Evolutionary conservation across 805 yeast genomes (phyloP), one percentile per base, ranked within the genome.

Genomic region (Jamesozyma jinghongensis): DNA sequence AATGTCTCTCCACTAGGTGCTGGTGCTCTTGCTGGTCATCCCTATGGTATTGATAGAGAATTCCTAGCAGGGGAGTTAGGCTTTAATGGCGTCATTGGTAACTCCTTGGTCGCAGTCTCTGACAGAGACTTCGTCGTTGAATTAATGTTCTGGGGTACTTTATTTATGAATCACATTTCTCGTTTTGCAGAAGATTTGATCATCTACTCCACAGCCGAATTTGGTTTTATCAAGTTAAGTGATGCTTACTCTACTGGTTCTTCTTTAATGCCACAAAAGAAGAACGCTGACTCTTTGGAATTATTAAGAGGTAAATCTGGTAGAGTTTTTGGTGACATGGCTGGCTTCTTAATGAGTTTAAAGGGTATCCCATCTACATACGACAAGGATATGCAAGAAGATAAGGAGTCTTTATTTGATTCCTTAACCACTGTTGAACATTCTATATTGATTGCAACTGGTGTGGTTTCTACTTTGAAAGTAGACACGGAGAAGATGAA

Each of bases 161-260:
- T 92, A 51, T 85, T 88, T 63, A 85, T 87, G 90, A 90, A 87
- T 69, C 99, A 92, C 62, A 75, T 92, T 49, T 88, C 98, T 12
- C 75, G 97, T 57, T 81, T 92, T 59, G 77, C 92, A 33, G 99
- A 92, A 65, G 99, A 92, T 66, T 71, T 92, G 59, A 87, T 92
- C 52, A 81, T 92, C 52, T 92, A 92, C 67, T 92, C 97, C 5
- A 85, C 96, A 19, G 97, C 95, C 25, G 99, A 92, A 69, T 92
- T 92, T 69, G 95, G 95, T 3, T 92, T 94, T 61, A 72, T 92
- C 47, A 79, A 85, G 62, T 75, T 88, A 39, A 94, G 96, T 11
- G 99, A 92, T 61, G 97, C 98, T 19, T 92, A 92, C 66, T 92
- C 98, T 1, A 92, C 99, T 7, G 99, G 99, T 12, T 86, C 97